A percentile compares a stretch with the other conserved stretches of the same genome.
phyloP scores from a whole-genome alignment of 345 rosid species.

The Brassica nigra region DNA sequence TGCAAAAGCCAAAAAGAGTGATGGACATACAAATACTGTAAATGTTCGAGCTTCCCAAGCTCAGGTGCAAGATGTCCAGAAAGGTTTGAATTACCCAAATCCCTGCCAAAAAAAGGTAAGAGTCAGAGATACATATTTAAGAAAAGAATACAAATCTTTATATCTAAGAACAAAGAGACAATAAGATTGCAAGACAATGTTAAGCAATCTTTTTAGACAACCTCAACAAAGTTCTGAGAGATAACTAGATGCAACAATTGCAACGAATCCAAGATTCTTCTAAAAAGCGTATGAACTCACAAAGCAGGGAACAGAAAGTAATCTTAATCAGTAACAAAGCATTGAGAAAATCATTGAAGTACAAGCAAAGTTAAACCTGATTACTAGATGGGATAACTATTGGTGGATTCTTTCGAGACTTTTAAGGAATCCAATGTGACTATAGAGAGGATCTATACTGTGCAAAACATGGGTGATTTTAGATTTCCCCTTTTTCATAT shows the following conservation, averaged over 20 bases:
- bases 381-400: constrained; percentile 20
- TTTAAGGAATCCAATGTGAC: constrained; percentile 35
- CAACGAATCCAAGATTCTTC: constrained; percentile 4
- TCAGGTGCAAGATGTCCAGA: constrained; percentile 86
- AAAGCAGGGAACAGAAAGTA: constrained; percentile 23
- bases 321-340: constrained; percentile 14
- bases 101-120: constrained; percentile 52
- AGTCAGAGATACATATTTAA: constrained; percentile 6
- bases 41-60: constrained; percentile 82
- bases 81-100: constrained; percentile 87
- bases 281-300: not conserved
- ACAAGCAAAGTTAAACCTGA: constrained; percentile 1
- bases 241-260: constrained; percentile 12
- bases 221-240: constrained; percentile 2
- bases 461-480: constrained; percentile 14
- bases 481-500: constrained; percentile 21
- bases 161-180: not conserved
- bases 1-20: constrained; percentile 22
- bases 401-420: constrained; percentile 12
- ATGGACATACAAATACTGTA: constrained; percentile 80
- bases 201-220: not conserved
- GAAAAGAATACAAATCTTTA: not conserved
- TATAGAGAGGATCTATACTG: constrained; percentile 11
- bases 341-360: constrained; percentile 22
- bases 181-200: not conserved